Conservation (phyloP, 2,329 filamentous ascomycete species). For the Microcyclospora pomicola region DNA sequence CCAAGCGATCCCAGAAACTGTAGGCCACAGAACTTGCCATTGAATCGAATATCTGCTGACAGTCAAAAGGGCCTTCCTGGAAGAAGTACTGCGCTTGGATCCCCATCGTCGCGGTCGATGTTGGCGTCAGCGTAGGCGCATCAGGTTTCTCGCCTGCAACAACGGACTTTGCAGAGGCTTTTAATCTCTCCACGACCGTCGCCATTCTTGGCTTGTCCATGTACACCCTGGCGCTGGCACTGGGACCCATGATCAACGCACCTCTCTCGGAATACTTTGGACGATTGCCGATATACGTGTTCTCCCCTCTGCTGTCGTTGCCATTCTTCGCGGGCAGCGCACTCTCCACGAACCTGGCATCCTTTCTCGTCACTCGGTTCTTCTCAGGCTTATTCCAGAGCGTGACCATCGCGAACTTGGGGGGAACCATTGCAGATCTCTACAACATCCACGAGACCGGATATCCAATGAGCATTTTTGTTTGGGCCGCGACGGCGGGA, state of each 20-base stretch:
- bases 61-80: conserved; percentile 3
- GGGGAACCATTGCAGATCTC: conserved; percentile 30
- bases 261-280: conserved; percentile 8
- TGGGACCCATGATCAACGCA: conserved; percentile 12
- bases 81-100: conserved; percentile 5
- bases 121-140: conserved; percentile 25
- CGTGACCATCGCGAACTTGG: conserved; percentile 29
- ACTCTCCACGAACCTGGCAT: conserved; percentile 26
- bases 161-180: conserved; percentile 28
- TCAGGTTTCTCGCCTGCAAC: conserved; percentile 33
- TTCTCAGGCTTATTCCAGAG: conserved; percentile 28
- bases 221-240: conserved; percentile 32
- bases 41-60: too few relatives aligned
- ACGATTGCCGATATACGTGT: conserved; percentile 6
- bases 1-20: too few relatives aligned
- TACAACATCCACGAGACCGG: conserved; percentile 32
- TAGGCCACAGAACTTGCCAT: too few relatives aligned
- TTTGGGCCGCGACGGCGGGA: conserved; percentile 28
- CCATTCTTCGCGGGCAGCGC: conserved; percentile 30
- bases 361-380: conserved; percentile 29
- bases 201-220: conserved; percentile 31
- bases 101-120: conserved; percentile 6
- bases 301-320: conserved; percentile 29
- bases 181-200: conserved; percentile 27
- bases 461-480: conserved; percentile 30